Evolutionary conservation across 306 rosid genomes (phyloP).

Genomic region (Amphicarpaea edgeworthii): DNA sequence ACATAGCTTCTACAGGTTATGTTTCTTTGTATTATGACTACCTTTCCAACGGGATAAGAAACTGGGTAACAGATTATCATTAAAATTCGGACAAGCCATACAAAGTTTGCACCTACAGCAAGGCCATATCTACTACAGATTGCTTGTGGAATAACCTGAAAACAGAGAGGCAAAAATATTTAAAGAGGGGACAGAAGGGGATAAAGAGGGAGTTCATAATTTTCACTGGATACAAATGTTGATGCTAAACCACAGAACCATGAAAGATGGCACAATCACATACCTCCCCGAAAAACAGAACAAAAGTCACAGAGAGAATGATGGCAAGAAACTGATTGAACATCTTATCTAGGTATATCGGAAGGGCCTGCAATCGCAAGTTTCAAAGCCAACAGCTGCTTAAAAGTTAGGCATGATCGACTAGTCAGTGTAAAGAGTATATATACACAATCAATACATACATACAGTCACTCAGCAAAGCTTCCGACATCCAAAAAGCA

Average conservation of each 20-base stretch:
- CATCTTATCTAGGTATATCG: slow-evolving; percentile 82
- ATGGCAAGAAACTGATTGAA: slow-evolving; percentile 92
- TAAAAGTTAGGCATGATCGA: slow-evolving; percentile 30
- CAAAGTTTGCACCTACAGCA: slow-evolving; percentile 89
- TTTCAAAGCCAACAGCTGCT: slow-evolving; percentile 46
- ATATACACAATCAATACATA: neutral
- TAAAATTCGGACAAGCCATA: slow-evolving; percentile 78
- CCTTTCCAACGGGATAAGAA: slow-evolving; percentile 96
- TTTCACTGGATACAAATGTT: slow-evolving; percentile 23
- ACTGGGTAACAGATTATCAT: slow-evolving; percentile 94
- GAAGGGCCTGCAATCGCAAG: slow-evolving; percentile 85
- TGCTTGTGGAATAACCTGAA: slow-evolving; percentile 96
- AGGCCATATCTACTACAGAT: slow-evolving; percentile 96
- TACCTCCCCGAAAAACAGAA: slow-evolving; percentile 91
- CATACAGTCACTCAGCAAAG: slow-evolving; percentile 1
- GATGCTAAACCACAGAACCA: slow-evolving; percentile 33
- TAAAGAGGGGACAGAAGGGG: no score
- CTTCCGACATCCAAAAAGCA: slow-evolving; percentile 4
- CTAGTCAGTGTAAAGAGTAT: slow-evolving; percentile 7
- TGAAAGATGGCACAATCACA: slow-evolving; percentile 1
- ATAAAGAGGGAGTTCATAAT: neutral
- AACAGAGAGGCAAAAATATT: slow-evolving; percentile 24
- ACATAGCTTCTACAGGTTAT: neutral
- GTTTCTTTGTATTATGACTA: no score
- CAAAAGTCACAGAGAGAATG: slow-evolving; percentile 93